Percentiles rank a stretch among this genome's conserved stretches.
These are phyloP conservation scores for Clonostachys chloroleuca DNA, from an alignment of 2,329 filamentous ascomycete species.

Conservation along the genomic window DNA sequence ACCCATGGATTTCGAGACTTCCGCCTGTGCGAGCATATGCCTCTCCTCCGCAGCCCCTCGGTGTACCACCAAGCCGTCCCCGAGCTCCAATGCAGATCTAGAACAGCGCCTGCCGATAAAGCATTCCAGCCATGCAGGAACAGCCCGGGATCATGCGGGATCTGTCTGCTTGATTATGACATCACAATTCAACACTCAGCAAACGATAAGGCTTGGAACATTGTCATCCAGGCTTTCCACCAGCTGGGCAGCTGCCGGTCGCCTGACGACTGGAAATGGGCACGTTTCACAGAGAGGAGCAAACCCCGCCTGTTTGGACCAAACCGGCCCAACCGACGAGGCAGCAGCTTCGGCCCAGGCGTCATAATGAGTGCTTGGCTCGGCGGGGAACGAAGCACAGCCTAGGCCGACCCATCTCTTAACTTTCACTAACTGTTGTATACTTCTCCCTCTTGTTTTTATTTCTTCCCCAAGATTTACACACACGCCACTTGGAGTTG, in stretches of 20 bases:
- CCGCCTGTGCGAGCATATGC: conserved; percentile 12
- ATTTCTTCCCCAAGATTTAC: no score
- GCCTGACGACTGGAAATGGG: conserved; percentile 15
- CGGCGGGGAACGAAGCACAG: no score
- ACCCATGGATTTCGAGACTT: conserved; percentile 10
- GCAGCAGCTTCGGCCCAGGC: conserved; percentile 8
- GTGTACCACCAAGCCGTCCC: conserved; percentile 10
- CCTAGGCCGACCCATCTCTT: no score
- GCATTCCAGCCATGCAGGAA: conserved; percentile 7
- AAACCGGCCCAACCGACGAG: conserved; percentile 12
- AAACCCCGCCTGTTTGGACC: conserved; percentile 12
- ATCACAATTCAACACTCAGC: conserved; percentile 7
- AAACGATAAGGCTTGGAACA: conserved; percentile 3
- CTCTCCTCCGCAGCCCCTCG: conserved; percentile 9
- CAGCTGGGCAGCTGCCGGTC: conserved; percentile 12
- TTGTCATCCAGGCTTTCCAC: conserved; percentile 10
- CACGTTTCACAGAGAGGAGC: conserved; percentile 12
- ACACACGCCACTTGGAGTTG: no score
- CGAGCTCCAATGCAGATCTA: conserved; percentile 8
- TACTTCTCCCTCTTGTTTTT: no score
- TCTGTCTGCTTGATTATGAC: conserved; percentile 15
- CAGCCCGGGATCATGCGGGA: conserved; percentile 10
- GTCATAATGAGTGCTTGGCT: conserved; percentile 8
- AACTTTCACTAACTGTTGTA: no score
- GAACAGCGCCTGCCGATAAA: neutral